Conservation (phyloP, 805 yeast genomes). For the Lipomyces spencermartinsiae region DNA sequence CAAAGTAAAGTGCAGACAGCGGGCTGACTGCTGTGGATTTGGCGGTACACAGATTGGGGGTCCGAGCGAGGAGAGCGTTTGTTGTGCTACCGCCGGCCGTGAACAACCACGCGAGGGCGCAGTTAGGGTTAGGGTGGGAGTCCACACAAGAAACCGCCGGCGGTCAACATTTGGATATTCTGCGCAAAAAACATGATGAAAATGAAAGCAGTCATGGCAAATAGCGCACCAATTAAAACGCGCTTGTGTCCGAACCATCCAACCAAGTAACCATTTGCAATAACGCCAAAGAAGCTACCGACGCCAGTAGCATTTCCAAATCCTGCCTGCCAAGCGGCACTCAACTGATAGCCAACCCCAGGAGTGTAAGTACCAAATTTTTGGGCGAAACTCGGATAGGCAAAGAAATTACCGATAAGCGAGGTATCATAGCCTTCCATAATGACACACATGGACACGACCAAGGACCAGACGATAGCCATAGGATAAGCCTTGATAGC, state of each 20-base stretch:
- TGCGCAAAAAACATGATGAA: slow-evolving; percentile 58
- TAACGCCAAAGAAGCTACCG: slow-evolving; percentile 57
- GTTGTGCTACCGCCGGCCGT: too few species aligned
- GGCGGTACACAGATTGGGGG: too few species aligned
- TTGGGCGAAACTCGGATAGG: slow-evolving; percentile 38
- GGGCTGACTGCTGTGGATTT: background rate
- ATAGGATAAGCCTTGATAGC: slow-evolving; percentile 43
- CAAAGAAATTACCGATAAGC: slow-evolving; percentile 53
- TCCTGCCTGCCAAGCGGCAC: slow-evolving; percentile 45
- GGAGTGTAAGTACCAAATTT: slow-evolving; percentile 23
- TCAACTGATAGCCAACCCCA: slow-evolving; percentile 24
- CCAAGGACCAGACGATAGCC: slow-evolving; percentile 56
- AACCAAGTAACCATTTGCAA: slow-evolving; percentile 53
- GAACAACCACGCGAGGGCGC: too few species aligned
- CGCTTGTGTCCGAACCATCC: slow-evolving; percentile 50
- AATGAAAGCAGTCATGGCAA: slow-evolving; percentile 49
- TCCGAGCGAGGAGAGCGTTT: too few species aligned
- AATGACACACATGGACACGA: slow-evolving; percentile 52
- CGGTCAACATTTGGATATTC: slow-evolving; percentile 48
- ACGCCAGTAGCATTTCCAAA: slow-evolving; percentile 45
- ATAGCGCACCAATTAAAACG: slow-evolving; percentile 50
- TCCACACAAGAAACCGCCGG: slow-evolving; percentile 50
- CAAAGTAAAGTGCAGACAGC: too few species aligned
- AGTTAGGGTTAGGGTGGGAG: too few species aligned
- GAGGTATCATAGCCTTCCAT: slow-evolving; percentile 58